Percentiles rank a stretch among this genome's conserved stretches.
phyloP scores from a whole-genome alignment of 495 filamentous ascomycete species.

The Aspergillus cristatus region DNA sequence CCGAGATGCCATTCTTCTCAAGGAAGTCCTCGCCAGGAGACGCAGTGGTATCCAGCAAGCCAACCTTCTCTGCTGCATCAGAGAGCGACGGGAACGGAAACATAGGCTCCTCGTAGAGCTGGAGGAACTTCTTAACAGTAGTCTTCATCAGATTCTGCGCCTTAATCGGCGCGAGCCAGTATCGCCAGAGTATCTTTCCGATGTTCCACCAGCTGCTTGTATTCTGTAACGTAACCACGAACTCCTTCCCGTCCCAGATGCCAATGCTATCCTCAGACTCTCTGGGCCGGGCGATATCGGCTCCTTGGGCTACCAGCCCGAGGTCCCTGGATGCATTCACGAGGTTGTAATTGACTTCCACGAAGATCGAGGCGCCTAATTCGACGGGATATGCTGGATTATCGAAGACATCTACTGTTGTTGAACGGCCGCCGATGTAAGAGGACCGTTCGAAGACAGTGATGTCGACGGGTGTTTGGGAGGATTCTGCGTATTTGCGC shows the following conservation, averaged over 20 bases:
- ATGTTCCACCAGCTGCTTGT: conserved; percentile 68
- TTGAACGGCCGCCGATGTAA: conserved; percentile 80
- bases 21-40: conserved; percentile 66
- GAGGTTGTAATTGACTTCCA: conserved; percentile 75
- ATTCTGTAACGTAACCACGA: conserved; percentile 57
- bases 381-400: conserved; percentile 66
- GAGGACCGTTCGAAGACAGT: conserved; percentile 78
- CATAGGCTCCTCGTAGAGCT: conserved; percentile 68
- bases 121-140: conserved; percentile 64
- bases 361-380: conserved; percentile 88
- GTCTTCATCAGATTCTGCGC: conserved; percentile 64
- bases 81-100: conserved; percentile 80
- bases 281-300: conserved; percentile 22
- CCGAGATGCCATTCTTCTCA: conserved; percentile 53
- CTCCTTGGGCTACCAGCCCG: conserved; percentile 44
- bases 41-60: conserved; percentile 52
- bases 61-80: conserved; percentile 52
- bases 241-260: conserved; percentile 73
- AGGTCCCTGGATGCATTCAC: conserved; percentile 65
- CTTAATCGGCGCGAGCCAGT: conserved; percentile 67
- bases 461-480: conserved; percentile 54
- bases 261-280: conserved; percentile 48
- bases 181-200: conserved; percentile 73
- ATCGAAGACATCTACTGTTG: conserved; percentile 74
- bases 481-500: conserved; percentile 51